A percentile compares a stretch with the other conserved stretches of the same genome.
phyloP scores from a whole-genome alignment of 1,284 basidiomycete genomes.

The Sanguinoderma infundibulare region DNA sequence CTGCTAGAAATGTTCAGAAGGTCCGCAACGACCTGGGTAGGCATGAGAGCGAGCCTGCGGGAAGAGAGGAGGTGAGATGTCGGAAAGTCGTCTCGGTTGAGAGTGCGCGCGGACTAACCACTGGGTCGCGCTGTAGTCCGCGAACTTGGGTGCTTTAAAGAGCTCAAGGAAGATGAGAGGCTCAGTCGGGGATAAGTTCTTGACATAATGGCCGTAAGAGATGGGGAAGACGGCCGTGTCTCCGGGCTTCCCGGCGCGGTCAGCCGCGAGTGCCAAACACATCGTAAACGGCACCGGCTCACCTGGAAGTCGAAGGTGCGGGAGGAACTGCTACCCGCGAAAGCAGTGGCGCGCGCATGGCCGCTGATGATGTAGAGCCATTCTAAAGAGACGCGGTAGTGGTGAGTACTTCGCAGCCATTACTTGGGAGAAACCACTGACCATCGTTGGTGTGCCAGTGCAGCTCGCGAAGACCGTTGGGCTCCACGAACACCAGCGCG shows the following conservation, averaged over 20 bases:
- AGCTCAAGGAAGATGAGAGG: slow-evolving; percentile 34
- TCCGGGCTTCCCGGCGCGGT: slow-evolving; percentile 20
- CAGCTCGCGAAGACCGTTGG: slow-evolving; percentile 34
- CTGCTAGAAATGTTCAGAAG: slow-evolving; percentile 34
- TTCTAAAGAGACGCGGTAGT: slow-evolving; percentile 16
- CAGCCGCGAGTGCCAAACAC: not conserved
- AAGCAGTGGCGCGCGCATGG: slow-evolving; percentile 32
- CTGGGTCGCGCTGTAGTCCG: slow-evolving; percentile 35
- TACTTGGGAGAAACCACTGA: slow-evolving; percentile 4
- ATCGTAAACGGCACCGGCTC: not conserved
- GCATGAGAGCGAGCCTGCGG: slow-evolving; percentile 37
- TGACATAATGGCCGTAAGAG: slow-evolving; percentile 34
- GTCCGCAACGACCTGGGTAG: slow-evolving; percentile 38
- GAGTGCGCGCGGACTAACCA: slow-evolving; percentile 9
- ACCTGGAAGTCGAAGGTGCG: slow-evolving; percentile 36
- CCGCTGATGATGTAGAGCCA: slow-evolving; percentile 36
- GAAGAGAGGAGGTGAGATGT: not conserved
- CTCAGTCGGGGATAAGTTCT: slow-evolving; percentile 35
- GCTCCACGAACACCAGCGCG: slow-evolving; percentile 33
- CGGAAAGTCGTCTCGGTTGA: not conserved
- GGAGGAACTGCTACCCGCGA: slow-evolving; percentile 29
- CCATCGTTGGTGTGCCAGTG: slow-evolving; percentile 34
- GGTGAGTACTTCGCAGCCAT: not conserved
- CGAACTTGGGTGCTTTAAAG: slow-evolving; percentile 32
- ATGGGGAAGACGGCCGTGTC: slow-evolving; percentile 34